Percentiles rank a stretch among this genome's conserved stretches.
Evolutionary conservation across 2,329 filamentous ascomycete genomes (phyloP).

Genomic region (Diplodia mutila): DNA sequence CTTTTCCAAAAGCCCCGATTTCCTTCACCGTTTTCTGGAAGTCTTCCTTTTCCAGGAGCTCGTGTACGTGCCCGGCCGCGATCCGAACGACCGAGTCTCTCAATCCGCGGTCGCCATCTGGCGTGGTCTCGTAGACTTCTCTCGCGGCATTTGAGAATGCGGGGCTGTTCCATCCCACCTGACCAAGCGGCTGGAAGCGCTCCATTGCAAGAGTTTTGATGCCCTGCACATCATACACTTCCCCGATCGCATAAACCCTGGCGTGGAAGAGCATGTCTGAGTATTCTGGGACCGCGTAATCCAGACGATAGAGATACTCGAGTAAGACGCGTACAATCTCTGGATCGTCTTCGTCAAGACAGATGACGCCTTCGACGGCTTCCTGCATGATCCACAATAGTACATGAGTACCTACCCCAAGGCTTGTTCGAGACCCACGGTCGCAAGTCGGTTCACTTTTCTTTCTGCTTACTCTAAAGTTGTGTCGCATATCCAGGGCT

Average conservation of each 20-base stretch:
- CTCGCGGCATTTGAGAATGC: neutral
- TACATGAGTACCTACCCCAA: too few relatives aligned
- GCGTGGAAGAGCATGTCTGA: neutral
- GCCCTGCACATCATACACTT: neutral
- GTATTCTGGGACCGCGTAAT: neutral
- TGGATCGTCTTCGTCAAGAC: neutral
- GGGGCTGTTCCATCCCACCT: neutral
- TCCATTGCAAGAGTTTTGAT: neutral
- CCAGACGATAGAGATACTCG: slow-evolving; percentile 27
- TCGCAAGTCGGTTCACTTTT: neutral
- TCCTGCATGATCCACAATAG: too few relatives aligned
- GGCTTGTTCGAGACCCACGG: neutral
- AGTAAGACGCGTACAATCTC: slow-evolving; percentile 12
- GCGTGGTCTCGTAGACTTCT: neutral
- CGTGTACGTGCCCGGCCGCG: neutral
- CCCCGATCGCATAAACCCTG: neutral
- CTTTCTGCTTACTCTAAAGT: neutral
- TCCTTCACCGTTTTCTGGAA: neutral
- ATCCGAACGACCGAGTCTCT: neutral
- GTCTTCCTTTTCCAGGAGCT: neutral
- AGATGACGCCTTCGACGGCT: neutral
- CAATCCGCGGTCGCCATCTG: neutral
- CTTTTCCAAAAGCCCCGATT: neutral
- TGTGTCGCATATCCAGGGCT: neutral
- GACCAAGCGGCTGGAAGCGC: neutral